Percentiles rank a stretch among this genome's conserved stretches.
Conservation (phyloP, 2,329 filamentous ascomycete genomes). For the Neofusicoccum umdonicola region DNA sequence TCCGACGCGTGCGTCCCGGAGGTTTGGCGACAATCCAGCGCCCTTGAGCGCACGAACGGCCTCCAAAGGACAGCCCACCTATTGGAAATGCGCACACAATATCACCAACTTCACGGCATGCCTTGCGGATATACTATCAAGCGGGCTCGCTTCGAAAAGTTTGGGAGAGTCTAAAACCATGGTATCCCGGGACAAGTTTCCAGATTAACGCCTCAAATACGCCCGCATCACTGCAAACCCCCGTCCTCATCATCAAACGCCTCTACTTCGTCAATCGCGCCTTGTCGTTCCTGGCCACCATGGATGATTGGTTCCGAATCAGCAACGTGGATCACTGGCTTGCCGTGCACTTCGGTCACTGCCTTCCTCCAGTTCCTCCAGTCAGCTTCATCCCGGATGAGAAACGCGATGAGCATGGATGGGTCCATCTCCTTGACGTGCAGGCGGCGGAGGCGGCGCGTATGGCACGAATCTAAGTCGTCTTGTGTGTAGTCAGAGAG, state of each 20-base stretch:
- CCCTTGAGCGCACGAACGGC: too few species aligned
- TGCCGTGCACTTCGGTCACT: conserved; percentile 69
- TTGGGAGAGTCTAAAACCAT: not conserved
- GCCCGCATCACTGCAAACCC: conserved; percentile 7
- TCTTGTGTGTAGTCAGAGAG: conserved; percentile 61
- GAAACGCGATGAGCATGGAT: conserved; percentile 93
- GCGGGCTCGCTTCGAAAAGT: not conserved
- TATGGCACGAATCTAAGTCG: conserved; percentile 83
- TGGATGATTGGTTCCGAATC: conserved; percentile 62
- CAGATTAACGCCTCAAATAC: not conserved
- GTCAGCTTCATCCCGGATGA: conserved; percentile 78
- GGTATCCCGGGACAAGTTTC: conserved; percentile 7
- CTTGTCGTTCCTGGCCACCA: conserved; percentile 57
- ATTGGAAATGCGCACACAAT: too few species aligned
- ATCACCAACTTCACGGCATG: not conserved
- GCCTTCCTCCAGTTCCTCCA: conserved; percentile 78
- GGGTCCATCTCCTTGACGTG: conserved; percentile 94
- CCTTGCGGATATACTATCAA: too few species aligned
- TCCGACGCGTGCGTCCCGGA: not conserved
- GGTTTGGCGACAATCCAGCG: not conserved
- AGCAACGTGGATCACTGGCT: conserved; percentile 81
- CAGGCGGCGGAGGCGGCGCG: conserved; percentile 75
- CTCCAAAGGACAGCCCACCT: too few species aligned
- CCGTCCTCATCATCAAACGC: conserved; percentile 71
- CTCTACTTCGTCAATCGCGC: conserved; percentile 86